Conservation (phyloP, 176 grass and related monocot species). For the Carex parvula region DNA sequence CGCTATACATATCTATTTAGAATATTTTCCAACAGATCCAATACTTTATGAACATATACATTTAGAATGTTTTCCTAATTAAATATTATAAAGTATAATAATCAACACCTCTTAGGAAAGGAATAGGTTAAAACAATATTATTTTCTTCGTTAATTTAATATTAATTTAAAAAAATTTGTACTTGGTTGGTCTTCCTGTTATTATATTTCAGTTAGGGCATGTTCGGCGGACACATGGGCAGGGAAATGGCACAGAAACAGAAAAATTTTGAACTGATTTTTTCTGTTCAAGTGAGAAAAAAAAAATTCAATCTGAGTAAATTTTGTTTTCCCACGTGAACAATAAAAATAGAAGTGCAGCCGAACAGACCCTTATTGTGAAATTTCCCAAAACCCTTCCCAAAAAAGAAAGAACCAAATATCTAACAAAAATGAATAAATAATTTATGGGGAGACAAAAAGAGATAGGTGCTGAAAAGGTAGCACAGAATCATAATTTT, state of each 20-base stretch:
- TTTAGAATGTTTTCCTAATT: too few species aligned
- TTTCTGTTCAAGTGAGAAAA: too few species aligned
- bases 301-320: too few species aligned
- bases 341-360: too few species aligned
- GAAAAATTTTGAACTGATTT: too few species aligned
- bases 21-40: too few species aligned
- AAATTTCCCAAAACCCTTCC: background rate
- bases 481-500: conserved; percentile 40
- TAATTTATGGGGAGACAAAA: conserved; percentile 18
- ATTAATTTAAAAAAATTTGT: background rate
- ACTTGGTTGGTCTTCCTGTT: background rate
- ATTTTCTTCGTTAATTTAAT: background rate
- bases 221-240: too few species aligned
- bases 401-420: background rate
- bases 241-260: too few species aligned
- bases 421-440: background rate
- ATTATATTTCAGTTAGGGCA: background rate
- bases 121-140: background rate
- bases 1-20: too few species aligned
- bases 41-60: too few species aligned
- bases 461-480: conserved; percentile 21
- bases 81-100: background rate
- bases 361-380: background rate
- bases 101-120: background rate
- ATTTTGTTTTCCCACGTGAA: too few species aligned